Evolutionary conservation across 2,329 filamentous ascomycete genomes (phyloP).

Genomic region (Aspergillus sp.): DNA sequence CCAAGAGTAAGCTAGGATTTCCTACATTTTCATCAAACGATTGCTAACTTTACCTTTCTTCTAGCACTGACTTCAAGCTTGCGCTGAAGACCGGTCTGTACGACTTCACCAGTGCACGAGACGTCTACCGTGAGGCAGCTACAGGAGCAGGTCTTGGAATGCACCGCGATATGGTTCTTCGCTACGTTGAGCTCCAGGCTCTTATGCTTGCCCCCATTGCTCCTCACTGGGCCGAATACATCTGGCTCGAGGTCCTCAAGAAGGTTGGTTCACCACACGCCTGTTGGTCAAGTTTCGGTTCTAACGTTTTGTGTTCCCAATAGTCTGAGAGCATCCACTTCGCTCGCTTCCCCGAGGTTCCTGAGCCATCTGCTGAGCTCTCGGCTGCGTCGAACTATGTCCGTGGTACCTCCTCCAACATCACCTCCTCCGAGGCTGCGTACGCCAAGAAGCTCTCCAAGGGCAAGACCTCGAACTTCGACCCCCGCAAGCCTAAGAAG

Average conservation of each 20-base stretch:
- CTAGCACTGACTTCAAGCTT: slow-evolving; percentile 71
- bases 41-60: slow-evolving; percentile 10
- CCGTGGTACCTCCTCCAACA: slow-evolving; percentile 66
- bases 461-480: slow-evolving; percentile 79
- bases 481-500: slow-evolving; percentile 88
- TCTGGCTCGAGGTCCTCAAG: slow-evolving; percentile 87
- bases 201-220: slow-evolving; percentile 78
- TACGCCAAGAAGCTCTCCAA: slow-evolving; percentile 82
- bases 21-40: background rate
- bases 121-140: slow-evolving; percentile 83
- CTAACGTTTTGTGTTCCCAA: background rate
- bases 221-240: slow-evolving; percentile 90
- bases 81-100: slow-evolving; percentile 85
- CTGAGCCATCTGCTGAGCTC: slow-evolving; percentile 61
- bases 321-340: slow-evolving; percentile 70
- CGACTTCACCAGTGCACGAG: slow-evolving; percentile 82
- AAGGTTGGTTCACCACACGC: slow-evolving; percentile 40
- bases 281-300: background rate
- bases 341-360: slow-evolving; percentile 68
- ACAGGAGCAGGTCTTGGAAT: slow-evolving; percentile 74
- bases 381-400: slow-evolving; percentile 81
- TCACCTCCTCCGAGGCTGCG: slow-evolving; percentile 76
- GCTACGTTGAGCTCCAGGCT: slow-evolving; percentile 83
- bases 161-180: slow-evolving; percentile 73
- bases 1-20: slow-evolving; percentile 48